Evolutionary conservation across 2,329 filamentous ascomycete genomes (phyloP).

Genomic region (Thelonectria blattea): DNA sequence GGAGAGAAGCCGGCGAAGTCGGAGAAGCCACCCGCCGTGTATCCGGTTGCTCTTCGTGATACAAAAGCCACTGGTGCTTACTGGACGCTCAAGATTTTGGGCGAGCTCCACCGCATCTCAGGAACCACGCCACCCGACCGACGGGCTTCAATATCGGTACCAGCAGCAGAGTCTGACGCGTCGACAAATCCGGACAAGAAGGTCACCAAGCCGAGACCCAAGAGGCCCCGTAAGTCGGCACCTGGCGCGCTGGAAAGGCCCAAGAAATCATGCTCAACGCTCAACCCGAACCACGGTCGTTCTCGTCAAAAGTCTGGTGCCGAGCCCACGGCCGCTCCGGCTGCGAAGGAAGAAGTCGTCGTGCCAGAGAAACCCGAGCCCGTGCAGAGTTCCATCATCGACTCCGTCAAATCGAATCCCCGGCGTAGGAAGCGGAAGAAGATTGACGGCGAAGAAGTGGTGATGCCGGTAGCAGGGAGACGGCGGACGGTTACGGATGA

Average conservation of each 20-base stretch:
- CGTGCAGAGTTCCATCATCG: conserved; percentile 52
- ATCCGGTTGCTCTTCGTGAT: conserved; percentile 53
- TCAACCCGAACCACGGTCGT: conserved; percentile 47
- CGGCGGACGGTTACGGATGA: conserved; percentile 21
- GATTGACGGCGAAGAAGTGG: conserved; percentile 48
- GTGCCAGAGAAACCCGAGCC: conserved; percentile 20
- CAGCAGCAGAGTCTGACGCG: conserved; percentile 8
- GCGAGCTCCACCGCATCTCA: conserved; percentile 47
- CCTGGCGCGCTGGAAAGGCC: conserved; percentile 43
- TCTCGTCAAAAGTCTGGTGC: conserved; percentile 33
- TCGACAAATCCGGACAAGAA: conserved; percentile 19
- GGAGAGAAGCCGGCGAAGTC: conserved; percentile 38
- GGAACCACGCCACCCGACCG: conserved; percentile 29
- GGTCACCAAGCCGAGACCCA: conserved; percentile 36
- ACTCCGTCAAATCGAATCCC: conserved; percentile 57
- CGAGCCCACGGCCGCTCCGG: not conserved
- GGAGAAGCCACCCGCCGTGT: conserved; percentile 43
- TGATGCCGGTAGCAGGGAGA: conserved; percentile 31
- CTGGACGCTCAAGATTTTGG: conserved; percentile 50
- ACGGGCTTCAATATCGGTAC: conserved; percentile 26
- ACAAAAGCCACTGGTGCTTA: conserved; percentile 54
- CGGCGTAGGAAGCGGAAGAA: conserved; percentile 55
- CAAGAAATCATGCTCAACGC: conserved; percentile 41
- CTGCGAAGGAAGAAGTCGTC: not conserved
- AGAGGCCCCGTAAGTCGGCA: conserved; percentile 49